Evolutionary conservation across 768 basidiomycete species (phyloP), one percentile per base, ranked within the genome.

Genomic region (Phlebiopsis gigantea): DNA sequence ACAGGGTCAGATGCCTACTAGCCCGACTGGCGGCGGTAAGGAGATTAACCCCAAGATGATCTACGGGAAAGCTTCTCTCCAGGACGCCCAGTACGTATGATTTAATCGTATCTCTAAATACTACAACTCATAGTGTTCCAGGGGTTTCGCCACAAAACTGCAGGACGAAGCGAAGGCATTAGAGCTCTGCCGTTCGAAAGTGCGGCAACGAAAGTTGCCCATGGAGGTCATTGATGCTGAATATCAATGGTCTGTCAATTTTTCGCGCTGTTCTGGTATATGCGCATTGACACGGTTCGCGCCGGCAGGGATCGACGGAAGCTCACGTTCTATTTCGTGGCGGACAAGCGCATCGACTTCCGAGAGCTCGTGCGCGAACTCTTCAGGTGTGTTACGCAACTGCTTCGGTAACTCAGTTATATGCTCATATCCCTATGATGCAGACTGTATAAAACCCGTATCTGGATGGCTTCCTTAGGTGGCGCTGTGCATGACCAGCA

Each of bases 191-290:
- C 85, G 93, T 71, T 90, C 78, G 58, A 98, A 98, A 71, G 95
- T 97, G 14, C 78, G 86, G 53, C 92, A 93, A 70, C 90, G 95
- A 75, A 93, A 93, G 68, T 74, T 98, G 67, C 94, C 94, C 17
- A 99, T 99, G 96, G 93, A 98, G 71, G 94, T 99, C 57, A 86
- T 97, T 48, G 96, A 98, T 71, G 96, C 95, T 29, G 96, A 98
- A 73, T 99, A 95, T 75, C 96, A 99, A 68, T 98, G 94, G 94
- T 94, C 56, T 74, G 45, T 55, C 15, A 10, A 28, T 10, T 43
- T 21, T 12, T 4, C 34, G 8, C 34, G n/a, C 17, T 39, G 2
- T 9, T 17, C 34, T 9, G 17, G 17, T 9, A 3, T 17, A 19
- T 30, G 42, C 25, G 30, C 22, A 30, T 41, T 30, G 15, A 29